phyloP scores from a whole-genome alignment of 805 yeast species.

The Trichomonascus vanleenenianus region DNA sequence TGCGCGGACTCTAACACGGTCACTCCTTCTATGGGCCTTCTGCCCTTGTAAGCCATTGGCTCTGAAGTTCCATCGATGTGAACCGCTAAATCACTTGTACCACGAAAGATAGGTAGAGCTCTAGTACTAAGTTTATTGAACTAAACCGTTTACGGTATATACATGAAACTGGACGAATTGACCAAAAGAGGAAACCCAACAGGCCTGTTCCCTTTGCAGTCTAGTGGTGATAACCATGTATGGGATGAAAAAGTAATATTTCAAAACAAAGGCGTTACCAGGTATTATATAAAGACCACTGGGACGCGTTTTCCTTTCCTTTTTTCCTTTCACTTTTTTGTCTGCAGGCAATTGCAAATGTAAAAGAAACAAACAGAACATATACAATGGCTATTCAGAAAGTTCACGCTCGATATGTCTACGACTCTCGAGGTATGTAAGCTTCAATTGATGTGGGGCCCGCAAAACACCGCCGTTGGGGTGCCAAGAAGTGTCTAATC shows the following conservation, averaged over 20 bases:
- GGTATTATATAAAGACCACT: not conserved
- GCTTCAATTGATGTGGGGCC: not conserved
- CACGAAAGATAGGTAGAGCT: no score
- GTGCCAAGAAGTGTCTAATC: not conserved
- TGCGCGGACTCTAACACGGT: no score
- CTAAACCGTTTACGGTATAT: no score
- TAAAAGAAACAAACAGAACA: not conserved
- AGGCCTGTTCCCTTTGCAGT: no score
- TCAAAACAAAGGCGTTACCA: not conserved
- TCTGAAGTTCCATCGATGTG: no score
- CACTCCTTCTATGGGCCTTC: no score
- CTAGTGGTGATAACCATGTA: no score
- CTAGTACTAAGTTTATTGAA: no score
- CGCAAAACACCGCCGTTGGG: not conserved
- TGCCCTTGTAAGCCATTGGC: no score
- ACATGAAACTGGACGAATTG: no score
- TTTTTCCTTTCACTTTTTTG: constrained; percentile 5
- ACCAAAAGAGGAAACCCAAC: no score
- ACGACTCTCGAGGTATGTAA: constrained; percentile 89
- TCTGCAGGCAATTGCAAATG: not conserved
- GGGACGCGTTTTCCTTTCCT: constrained; percentile 1
- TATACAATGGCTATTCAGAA: constrained; percentile 71
- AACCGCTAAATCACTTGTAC: no score
- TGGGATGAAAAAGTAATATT: not conserved
- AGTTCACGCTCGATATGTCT: constrained; percentile 90